Percentiles rank a stretch among this genome's conserved stretches.
phyloP scores from a whole-genome alignment of 2,329 filamentous ascomycete species.

The Aspergillus sergii region DNA sequence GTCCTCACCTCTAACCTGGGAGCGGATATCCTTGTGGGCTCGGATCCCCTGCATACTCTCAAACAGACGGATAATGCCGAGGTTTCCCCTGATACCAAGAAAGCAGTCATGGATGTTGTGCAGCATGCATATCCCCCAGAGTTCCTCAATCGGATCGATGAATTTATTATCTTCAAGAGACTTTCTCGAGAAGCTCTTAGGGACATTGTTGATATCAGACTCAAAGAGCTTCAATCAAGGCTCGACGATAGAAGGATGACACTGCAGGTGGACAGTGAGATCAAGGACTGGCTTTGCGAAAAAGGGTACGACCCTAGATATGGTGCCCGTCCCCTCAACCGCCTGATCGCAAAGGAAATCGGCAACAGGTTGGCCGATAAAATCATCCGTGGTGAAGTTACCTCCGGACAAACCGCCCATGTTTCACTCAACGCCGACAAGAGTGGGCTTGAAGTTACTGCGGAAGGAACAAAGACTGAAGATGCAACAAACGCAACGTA shows the following conservation, averaged over 20 bases:
- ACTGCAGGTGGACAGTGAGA: slow-evolving; percentile 69
- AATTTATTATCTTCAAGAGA: slow-evolving; percentile 94
- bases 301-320: slow-evolving; percentile 89
- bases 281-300: slow-evolving; percentile 84
- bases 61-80: slow-evolving; percentile 66
- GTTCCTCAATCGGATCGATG: slow-evolving; percentile 94
- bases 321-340: slow-evolving; percentile 86
- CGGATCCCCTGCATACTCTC: slow-evolving; percentile 66
- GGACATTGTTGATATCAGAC: slow-evolving; percentile 90
- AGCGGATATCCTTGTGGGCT: slow-evolving; percentile 83
- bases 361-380: slow-evolving; percentile 85
- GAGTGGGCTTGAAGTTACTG: slow-evolving; percentile 57
- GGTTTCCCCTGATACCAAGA: slow-evolving; percentile 72
- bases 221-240: slow-evolving; percentile 78
- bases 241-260: slow-evolving; percentile 84
- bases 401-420: slow-evolving; percentile 71
- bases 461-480: slow-evolving; percentile 18
- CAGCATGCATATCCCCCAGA: slow-evolving; percentile 77
- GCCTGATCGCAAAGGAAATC: slow-evolving; percentile 87
- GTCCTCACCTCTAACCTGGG: slow-evolving; percentile 95
- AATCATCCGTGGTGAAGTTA: slow-evolving; percentile 84
- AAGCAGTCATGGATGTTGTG: slow-evolving; percentile 87
- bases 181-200: slow-evolving; percentile 76
- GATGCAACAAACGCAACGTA: slow-evolving; percentile 21
- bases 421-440: slow-evolving; percentile 69